Percentiles rank a stretch among this genome's conserved stretches.
Evolutionary conservation across 768 basidiomycete species (phyloP).

Genomic region (Hortiboletus flavorubellus): DNA sequence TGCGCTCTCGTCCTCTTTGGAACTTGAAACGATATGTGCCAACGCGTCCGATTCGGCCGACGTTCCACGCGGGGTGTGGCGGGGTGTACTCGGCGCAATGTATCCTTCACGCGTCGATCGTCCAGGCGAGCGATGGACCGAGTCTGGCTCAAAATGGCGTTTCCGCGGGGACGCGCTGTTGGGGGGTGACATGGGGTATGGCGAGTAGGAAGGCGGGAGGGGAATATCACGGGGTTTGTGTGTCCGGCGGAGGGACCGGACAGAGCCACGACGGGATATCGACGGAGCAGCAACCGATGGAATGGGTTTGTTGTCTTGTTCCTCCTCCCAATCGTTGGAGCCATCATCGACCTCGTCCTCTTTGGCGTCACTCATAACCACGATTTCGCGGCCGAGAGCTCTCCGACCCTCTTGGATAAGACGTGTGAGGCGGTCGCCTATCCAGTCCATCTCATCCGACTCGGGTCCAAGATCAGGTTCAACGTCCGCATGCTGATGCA

Average conservation of each 20-base stretch:
- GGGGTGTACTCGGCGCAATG: conserved; percentile 16
- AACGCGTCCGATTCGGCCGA: conserved; percentile 36
- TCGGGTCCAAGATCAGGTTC: conserved; percentile 38
- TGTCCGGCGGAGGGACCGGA: conserved; percentile 24
- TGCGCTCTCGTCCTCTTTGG: conserved; percentile 43
- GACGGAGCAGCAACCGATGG: conserved; percentile 8
- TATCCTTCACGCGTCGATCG: conserved; percentile 15
- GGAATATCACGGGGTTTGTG: conserved; percentile 23
- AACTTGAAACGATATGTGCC: conserved; percentile 21
- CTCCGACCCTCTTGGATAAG: conserved; percentile 79
- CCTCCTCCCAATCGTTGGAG: conserved; percentile 71
- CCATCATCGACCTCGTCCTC: conserved; percentile 81
- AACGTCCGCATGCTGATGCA: conserved; percentile 28
- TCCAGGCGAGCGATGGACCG: conserved; percentile 21
- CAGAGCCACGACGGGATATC: conserved; percentile 27
- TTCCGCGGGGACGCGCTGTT: conserved; percentile 34
- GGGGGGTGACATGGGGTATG: conserved; percentile 27
- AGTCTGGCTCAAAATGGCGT: conserved; percentile 28
- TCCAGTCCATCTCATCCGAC: conserved; percentile 75
- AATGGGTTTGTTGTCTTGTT: conserved; percentile 26
- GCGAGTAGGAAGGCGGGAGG: conserved; percentile 29
- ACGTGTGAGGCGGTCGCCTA: conserved; percentile 61
- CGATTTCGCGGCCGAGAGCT: conserved; percentile 74
- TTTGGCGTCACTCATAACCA: conserved; percentile 68
- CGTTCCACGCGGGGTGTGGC: conserved; percentile 23